Conservation (phyloP, 208 protist genomes). For the Leishmania tarentolae region DNA sequence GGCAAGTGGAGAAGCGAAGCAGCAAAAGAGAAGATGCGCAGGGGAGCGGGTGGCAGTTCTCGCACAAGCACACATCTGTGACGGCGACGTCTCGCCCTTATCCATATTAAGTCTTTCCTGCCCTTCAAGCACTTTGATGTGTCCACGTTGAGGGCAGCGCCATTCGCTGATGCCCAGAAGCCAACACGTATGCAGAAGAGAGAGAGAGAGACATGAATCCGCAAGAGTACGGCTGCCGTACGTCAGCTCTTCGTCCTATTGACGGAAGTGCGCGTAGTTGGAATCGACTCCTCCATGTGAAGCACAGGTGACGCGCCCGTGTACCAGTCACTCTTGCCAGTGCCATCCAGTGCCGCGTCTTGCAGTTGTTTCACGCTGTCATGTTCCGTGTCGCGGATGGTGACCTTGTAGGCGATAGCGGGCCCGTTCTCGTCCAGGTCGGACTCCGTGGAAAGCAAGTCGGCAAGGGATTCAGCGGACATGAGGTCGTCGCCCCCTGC, state of each 20-base stretch:
- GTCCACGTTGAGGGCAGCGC: not conserved
- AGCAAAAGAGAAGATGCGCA: not conserved
- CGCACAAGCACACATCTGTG: not conserved
- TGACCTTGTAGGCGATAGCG: conserved; percentile 40
- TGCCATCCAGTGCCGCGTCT: conserved; percentile 60
- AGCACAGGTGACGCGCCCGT: conserved; percentile 40
- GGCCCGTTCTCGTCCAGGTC: conserved; percentile 23
- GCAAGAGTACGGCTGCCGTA: not conserved
- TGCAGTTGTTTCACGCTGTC: conserved; percentile 70
- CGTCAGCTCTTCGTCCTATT: not conserved
- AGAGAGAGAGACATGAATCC: not conserved
- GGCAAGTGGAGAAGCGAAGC: not conserved
- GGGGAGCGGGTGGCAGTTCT: not conserved
- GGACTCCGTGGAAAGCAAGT: conserved; percentile 52
- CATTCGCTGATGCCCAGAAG: not conserved
- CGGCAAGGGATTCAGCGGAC: conserved; percentile 67
- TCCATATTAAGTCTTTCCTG: not conserved
- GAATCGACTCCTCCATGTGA: conserved; percentile 18
- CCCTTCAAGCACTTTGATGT: not conserved
- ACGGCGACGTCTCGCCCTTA: not conserved
- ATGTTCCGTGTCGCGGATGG: conserved; percentile 35
- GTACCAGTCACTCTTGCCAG: conserved; percentile 66
- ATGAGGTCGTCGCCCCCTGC: conserved; percentile 21
- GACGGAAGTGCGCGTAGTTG: conserved; percentile 11
- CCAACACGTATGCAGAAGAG: not conserved